Evolutionary conservation across 2,329 filamentous ascomycete species (phyloP), one percentile per base, ranked within the genome.

Genomic region (Epichloe sibirici): DNA sequence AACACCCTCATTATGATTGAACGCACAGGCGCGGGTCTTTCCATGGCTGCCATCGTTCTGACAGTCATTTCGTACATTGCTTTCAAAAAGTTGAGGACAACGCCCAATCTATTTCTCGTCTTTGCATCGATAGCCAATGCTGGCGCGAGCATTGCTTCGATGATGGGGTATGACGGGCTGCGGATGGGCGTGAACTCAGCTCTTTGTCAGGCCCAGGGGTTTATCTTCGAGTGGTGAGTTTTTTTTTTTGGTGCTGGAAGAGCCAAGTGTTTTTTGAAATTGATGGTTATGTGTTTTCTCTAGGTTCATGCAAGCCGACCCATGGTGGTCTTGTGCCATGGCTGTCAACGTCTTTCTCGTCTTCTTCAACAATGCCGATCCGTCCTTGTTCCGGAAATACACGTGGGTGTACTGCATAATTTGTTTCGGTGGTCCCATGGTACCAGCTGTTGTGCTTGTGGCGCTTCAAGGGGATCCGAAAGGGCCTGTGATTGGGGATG

Each of bases 271-370:
- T 11, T 17, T 9, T 15, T 12, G 34, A 25, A 13, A n/a, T 5
- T 48, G 35, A 39, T 21, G 9, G 31, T 25, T 37, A 5, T 38
- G 21, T n/a, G 13, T 13, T 8, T 35, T 3, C 11, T 5, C 13
- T 44, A 88, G 83, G 79, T 89, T 88, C 65, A 85, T 86, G 78
- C 83, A 85, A 58, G 83, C 83, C 3, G 85, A 88, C 66, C 81
- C 83, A 0, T 76, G 85, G 69, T 90, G 83, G 85, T 86, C 85
- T 0, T 80, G 89, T 58, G 85, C 84, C 56, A 91, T 91, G 86
- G 85, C 87, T 0, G 74, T 85, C 60, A 91, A 91, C 57, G 87
- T 91, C 52, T 88, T 84, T 63, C 74, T 90, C 48, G 78, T 81
- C 42, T 81, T 82, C 61, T 81, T 81, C 65, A 71, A 71, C 61